Evolutionary conservation across 768 basidiomycete genomes (phyloP), one percentile per base, ranked within the genome.

Genomic region (Rhizopogon rudus): DNA sequence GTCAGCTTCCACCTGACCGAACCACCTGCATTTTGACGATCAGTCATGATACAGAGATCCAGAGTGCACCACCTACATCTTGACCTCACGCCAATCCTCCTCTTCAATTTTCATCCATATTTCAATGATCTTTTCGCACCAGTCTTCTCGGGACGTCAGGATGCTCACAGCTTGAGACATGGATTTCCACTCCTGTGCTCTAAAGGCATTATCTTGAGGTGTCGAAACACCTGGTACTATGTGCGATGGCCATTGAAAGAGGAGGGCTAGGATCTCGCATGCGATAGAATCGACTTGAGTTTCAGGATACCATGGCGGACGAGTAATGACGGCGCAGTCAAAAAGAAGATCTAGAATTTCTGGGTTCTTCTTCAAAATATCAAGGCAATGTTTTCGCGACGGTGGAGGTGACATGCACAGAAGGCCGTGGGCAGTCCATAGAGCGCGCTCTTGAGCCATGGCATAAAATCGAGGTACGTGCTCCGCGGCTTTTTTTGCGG

Each of bases 291-390:
- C 60, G 5, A 60, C 57, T 16, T 60, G 44, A 5, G 58, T 60
- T 55, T 69, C 63, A 10, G 69, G 67, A 52, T 71, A 69, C 63
- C 63, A 70, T 6, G 62, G 33, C 6, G 61, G 60, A 33, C 67
- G 60, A 35, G 53, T 31, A 16, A 67, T n/a, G n/a, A 56, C 51
- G 6, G 67, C 70, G 44, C 61, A 63, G 22, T 63, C 57, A 54
- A 71, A 63, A 5, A 72, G 59, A 8, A 57, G 40, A 44, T 63
- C 57, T 17, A 65, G 40, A 16, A 63, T 57, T 14, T 63, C 58
- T 12, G 65, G 62, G 10, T 55, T 55, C 28, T 55, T 46, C 44
- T 61, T 57, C 14, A 65, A n/a, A 5, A 66, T 43, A 6, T 66
- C 61, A 37, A 58, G 54, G n/a, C 56, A 50, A 22, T 54, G 46